Percentiles rank a stretch among this genome's conserved stretches.
phyloP scores from a whole-genome alignment of 2,329 filamentous ascomycete species.

The Aspergillus novoparasiticus region DNA sequence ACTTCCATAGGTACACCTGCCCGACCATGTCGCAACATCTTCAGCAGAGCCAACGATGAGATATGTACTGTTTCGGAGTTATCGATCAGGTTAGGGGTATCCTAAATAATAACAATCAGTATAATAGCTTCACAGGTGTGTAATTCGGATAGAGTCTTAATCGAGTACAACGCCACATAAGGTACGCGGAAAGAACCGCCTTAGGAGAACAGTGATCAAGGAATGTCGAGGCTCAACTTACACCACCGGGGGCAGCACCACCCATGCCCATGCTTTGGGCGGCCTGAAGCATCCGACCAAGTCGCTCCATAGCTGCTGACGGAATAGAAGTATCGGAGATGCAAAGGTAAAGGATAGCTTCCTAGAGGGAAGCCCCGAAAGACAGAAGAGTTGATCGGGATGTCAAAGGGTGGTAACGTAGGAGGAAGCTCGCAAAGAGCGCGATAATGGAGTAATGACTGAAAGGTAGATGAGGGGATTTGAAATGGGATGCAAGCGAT shows the following conservation, averaged over 20 bases:
- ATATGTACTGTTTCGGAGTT: constrained; percentile 99
- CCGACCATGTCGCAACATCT: constrained; percentile 97
- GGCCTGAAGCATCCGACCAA: constrained; percentile 82
- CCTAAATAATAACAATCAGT: constrained; percentile 54
- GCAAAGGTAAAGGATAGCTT: constrained; percentile 29
- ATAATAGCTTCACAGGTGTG: not conserved
- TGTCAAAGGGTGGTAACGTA: not conserved
- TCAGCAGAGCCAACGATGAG: constrained; percentile 91
- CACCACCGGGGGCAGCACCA: constrained; percentile 40
- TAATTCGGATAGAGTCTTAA: not conserved
- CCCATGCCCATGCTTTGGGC: constrained; percentile 63
- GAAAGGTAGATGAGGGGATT: constrained; percentile 1
- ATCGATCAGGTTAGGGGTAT: constrained; percentile 89
- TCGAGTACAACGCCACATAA: not conserved
- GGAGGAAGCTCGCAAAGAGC: not conserved
- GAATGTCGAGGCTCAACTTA: constrained; percentile 31
- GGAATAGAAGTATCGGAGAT: constrained; percentile 21
- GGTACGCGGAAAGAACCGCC: not conserved
- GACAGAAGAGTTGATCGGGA: constrained; percentile 6
- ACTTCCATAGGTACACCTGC: constrained; percentile 99
- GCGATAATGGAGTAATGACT: not conserved
- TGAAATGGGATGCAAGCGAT: constrained; percentile 11
- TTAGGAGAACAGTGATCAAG: not conserved
- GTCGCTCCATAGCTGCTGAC: constrained; percentile 73
- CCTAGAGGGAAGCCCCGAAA: constrained; percentile 33